Base-by-base conservation (phyloP, 495 filamentous ascomycete genomes). In the Aspergillus bertholletiae region DNA sequence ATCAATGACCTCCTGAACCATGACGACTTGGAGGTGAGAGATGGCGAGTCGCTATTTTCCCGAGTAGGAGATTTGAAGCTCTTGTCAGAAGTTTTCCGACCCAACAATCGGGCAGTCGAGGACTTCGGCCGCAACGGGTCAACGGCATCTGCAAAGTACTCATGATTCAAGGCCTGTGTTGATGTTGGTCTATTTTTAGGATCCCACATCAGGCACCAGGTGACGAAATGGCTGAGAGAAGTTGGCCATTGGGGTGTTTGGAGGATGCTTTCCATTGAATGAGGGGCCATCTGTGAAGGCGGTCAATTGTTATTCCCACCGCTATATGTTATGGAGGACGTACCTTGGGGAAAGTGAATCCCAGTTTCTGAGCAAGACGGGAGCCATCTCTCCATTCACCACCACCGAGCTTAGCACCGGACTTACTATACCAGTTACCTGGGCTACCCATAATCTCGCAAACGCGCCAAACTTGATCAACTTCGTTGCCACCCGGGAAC, bases 371-470 rank as follows among this genome's bases (percentile, higher is more conserved):
- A 35, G 95, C 95, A 53, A 99, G 74, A 24, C 89, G 83, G 51
- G 89, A 90, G 32, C 95, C 95, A 59, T 99, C 95, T 63, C 88
- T 88, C 95, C 95, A 99, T 57, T 99, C 95, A 64, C 95, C 95
- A 66, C 95, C 95, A 49, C 95, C 95, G 40, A 99, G 87, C 61
- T 86, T 89, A 20, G 77, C 79, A 26, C 93, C 90, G 30, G 86
- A 80, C 70, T 95, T 96, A 70, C 88, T 96, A 68, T 94, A 92
- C 95, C 95, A 99, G 69, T 92, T 91, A 15, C 94, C 95, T 13
- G 95, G 95, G 75, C 93, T 97, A 20, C 95, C 95, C 95, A 99
- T 99, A 54, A 99, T 96, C 69, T 99, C 95, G 66, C 95, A 99
- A 1, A 99, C 88, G 58, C 95, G 86, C 95, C 95, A 99, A 9